These are phyloP conservation scores for Boletus tylopilopsis DNA, from an alignment of 768 basidiomycete genomes.

Conservation along the genomic window DNA sequence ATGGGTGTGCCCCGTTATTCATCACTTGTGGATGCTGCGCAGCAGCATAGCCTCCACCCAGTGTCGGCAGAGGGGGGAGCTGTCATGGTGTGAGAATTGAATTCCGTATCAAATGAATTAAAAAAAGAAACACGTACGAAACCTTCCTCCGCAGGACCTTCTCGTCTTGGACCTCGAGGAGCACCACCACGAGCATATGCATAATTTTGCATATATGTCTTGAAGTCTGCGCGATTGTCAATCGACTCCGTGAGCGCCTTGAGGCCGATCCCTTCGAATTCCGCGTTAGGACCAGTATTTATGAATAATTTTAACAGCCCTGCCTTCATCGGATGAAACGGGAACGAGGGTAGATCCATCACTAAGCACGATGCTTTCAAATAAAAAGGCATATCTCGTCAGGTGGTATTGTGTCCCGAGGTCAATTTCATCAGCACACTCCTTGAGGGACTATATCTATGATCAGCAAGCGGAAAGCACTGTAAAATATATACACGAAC, in stretches of 20 bases:
- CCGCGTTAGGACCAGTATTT: neutral
- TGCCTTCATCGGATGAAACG: conserved; percentile 67
- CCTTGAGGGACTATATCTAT: conserved; percentile 71
- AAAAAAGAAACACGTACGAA: conserved; percentile 61
- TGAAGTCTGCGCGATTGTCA: conserved; percentile 94
- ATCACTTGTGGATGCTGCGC: conserved; percentile 23
- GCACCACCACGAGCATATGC: conserved; percentile 77
- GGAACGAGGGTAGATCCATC: conserved; percentile 84
- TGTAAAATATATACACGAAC: conserved; percentile 45
- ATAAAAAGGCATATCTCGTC: conserved; percentile 90
- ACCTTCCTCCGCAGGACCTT: conserved; percentile 88
- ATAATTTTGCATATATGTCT: conserved; percentile 96
- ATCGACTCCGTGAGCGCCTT: conserved; percentile 88
- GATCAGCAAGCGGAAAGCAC: conserved; percentile 7
- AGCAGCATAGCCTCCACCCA: conserved; percentile 28
- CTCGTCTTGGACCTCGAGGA: conserved; percentile 73
- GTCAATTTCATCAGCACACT: conserved; percentile 94
- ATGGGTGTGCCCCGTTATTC: conserved; percentile 28
- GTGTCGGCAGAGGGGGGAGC: conserved; percentile 61
- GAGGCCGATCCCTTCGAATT: conserved; percentile 56
- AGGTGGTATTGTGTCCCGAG: conserved; percentile 98
- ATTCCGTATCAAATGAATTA: conserved; percentile 1
- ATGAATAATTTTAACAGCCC: conserved; percentile 12
- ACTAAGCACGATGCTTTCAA: conserved; percentile 84
- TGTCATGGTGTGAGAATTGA: conserved; percentile 28